Conservation (phyloP, 768 basidiomycete species). For the Sistotremastrum suecicum region DNA sequence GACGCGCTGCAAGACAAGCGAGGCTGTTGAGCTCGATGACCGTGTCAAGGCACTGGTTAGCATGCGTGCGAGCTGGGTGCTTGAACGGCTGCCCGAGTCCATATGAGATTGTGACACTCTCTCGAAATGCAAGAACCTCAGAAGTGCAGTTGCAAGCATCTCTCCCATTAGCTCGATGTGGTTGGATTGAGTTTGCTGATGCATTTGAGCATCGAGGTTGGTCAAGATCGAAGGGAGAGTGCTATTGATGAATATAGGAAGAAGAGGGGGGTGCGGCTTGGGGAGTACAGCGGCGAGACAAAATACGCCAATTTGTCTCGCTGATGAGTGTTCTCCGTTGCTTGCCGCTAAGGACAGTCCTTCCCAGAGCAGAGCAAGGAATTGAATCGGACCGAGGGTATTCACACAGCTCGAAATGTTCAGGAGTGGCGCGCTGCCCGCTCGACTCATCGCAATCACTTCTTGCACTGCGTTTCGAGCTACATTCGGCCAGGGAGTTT, state of each 20-base stretch:
- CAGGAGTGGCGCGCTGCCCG: constrained; percentile 48
- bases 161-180: constrained; percentile 51
- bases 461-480: constrained; percentile 42
- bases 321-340: constrained; percentile 46
- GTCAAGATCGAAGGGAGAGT: constrained; percentile 49
- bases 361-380: constrained; percentile 55
- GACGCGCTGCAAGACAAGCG: constrained; percentile 42
- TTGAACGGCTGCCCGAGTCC: constrained; percentile 43
- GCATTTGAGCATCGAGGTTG: constrained; percentile 37
- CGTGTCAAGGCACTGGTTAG: constrained; percentile 48
- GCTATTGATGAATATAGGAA: constrained; percentile 60
- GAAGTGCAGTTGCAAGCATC: constrained; percentile 50
- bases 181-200: constrained; percentile 34
- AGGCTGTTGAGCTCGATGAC: constrained; percentile 38
- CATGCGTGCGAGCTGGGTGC: constrained; percentile 47
- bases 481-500: constrained; percentile 32
- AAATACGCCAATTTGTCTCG: constrained; percentile 53
- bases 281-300: constrained; percentile 49
- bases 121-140: constrained; percentile 56
- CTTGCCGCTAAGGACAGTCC: constrained; percentile 41
- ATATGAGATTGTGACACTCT: constrained; percentile 41
- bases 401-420: constrained; percentile 57
- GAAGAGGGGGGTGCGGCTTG: constrained; percentile 37
- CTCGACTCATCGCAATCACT: constrained; percentile 41
- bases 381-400: constrained; percentile 39